Base-by-base conservation (phyloP, 768 basidiomycete genomes). In the Collybia nuda region DNA sequence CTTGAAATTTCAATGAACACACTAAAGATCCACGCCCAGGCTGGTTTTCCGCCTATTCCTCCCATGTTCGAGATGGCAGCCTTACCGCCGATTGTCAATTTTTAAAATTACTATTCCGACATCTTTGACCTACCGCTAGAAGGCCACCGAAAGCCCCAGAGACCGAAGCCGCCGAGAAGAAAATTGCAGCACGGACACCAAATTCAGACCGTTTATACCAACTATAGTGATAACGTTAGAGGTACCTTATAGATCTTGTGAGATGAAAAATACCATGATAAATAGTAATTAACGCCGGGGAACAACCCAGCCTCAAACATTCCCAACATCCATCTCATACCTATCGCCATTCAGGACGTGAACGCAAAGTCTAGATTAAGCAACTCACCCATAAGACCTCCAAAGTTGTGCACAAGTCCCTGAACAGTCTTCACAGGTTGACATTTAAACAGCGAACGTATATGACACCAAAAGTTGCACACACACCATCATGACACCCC, bases 71-170 rank as follows among this genome's bases (percentile, higher is more conserved):
- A 80, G 41, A 89, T 88, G 0, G 77, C 88, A 23, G 76, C 79
- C 77, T 79, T 41, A 2, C 32, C 9, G 2, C 32, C 9, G 2
- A 28, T n/a, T 17, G 7, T 21, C n/a, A 5, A 23, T 15, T 37
- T n/a, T n/a, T n/a, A n/a, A n/a, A 15, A 15, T 56, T 32, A 44
- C 15, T 23, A 19, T 14, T 21, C 7, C 18, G 12, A 19, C 9
- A 9, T 22, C 19, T 6, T 67, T 64, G 37, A 53, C 69, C 37
- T 59, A 86, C 86, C 29, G 86, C 86, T 42, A 90, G 79, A 17
- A 89, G 69, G 44, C 87, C 87, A 47, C 86, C 86, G 55, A 91
- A 91, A 18, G 89, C 88, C n/a, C 90, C 91, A 2, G 88, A 84
- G 0, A 88, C 79, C 2, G 87, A 90, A 0, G 90, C 89, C 2